Evolutionary conservation across 2,329 filamentous ascomycete species (phyloP).

Genomic region (Cladosporium sp.): DNA sequence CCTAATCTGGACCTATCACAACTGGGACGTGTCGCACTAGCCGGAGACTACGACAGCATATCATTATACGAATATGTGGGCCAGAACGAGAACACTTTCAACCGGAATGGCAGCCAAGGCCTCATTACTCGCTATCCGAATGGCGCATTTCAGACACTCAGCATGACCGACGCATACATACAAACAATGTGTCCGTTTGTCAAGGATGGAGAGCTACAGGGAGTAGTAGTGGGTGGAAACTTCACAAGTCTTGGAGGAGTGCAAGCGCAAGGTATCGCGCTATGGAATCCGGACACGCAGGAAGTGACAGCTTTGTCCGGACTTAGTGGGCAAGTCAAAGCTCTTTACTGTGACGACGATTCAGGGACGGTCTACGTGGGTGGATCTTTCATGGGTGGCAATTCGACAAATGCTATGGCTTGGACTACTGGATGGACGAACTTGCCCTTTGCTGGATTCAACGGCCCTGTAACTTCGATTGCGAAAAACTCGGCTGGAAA

Average conservation of each 20-base stretch:
- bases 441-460: conserved; percentile 90
- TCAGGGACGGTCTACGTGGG: conserved; percentile 85
- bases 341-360: conserved; percentile 77
- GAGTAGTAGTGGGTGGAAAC: conserved; percentile 86
- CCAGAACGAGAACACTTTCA: conserved; percentile 68
- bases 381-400: conserved; percentile 75
- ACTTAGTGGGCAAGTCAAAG: conserved; percentile 77
- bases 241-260: conserved; percentile 85
- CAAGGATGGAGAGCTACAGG: conserved; percentile 62
- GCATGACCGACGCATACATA: conserved; percentile 74
- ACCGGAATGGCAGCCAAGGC: conserved; percentile 75
- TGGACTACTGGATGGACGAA: conserved; percentile 77
- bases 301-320: conserved; percentile 74
- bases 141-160: conserved; percentile 73
- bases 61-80: conserved; percentile 84
- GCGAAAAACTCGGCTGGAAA: conserved; percentile 75
- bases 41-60: conserved; percentile 86
- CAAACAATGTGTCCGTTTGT: conserved; percentile 82
- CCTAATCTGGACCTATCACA: conserved; percentile 75
- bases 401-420: conserved; percentile 86
- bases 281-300: conserved; percentile 74
- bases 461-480: conserved; percentile 86
- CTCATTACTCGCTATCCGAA: conserved; percentile 82
- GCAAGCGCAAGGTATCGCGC: conserved; percentile 73
- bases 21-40: conserved; percentile 80